phyloP scores from a whole-genome alignment of 805 yeast genomes.

The Cyberlindnera subsufficiens region DNA sequence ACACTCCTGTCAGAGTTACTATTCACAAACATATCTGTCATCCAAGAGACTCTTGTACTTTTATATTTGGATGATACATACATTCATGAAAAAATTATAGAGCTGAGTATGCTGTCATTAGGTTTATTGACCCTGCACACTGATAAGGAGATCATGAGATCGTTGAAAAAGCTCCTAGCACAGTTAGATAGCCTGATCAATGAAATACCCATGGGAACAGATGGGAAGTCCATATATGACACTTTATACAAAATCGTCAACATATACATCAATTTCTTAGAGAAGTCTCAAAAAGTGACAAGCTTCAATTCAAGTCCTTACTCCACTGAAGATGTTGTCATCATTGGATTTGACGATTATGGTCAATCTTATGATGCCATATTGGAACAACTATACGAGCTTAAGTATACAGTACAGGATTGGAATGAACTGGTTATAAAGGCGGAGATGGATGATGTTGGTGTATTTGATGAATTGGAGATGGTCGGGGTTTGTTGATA shows the following conservation, averaged over 20 bases:
- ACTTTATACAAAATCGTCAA: background rate
- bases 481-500: background rate
- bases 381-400: constrained; percentile 4
- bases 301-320: constrained; percentile 12
- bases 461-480: background rate
- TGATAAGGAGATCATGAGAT: background rate
- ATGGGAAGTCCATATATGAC: background rate
- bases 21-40: constrained; percentile 6
- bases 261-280: constrained; percentile 1
- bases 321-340: constrained; percentile 8
- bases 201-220: background rate
- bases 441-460: background rate
- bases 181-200: background rate
- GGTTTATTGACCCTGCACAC: background rate
- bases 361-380: constrained; percentile 8
- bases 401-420: constrained; percentile 6
- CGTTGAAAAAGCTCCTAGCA: background rate
- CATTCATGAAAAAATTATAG: background rate
- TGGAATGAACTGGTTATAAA: constrained; percentile 9
- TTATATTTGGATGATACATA: background rate
- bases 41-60: constrained; percentile 2
- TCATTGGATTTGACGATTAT: constrained; percentile 13
- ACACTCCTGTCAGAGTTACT: constrained; percentile 9
- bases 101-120: background rate
- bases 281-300: constrained; percentile 7